These are phyloP conservation scores for Trichoderma semiorbis DNA, from an alignment of 2,329 filamentous ascomycete genomes.

Conservation along the genomic window DNA sequence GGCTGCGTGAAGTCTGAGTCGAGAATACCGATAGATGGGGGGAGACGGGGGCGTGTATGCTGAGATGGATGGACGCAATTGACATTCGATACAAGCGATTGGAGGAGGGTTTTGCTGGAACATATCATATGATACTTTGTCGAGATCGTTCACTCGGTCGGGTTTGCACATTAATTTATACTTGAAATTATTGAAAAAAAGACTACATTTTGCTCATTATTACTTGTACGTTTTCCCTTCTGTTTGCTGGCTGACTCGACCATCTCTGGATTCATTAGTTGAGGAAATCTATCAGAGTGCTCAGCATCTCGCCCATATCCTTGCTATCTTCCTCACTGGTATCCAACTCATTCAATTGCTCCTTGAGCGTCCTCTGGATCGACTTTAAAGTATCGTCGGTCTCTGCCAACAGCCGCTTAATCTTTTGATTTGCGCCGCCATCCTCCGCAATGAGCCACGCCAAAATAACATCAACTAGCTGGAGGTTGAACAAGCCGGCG, in stretches of 20 bases:
- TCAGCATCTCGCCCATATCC: conserved; percentile 55
- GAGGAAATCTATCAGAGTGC: conserved; percentile 50
- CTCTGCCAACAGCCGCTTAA: conserved; percentile 62
- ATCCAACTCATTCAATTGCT: conserved; percentile 51
- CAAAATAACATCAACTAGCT: conserved; percentile 78
- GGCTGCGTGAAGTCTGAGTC: conserved; percentile 19
- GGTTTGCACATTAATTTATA: conserved; percentile 7
- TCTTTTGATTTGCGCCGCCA: conserved; percentile 63
- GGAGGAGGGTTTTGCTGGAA: not conserved
- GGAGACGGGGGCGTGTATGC: not conserved
- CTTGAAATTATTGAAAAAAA: not conserved
- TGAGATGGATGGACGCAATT: not conserved
- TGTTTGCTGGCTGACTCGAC: not conserved
- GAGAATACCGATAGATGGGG: not conserved
- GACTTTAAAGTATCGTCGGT: conserved; percentile 62
- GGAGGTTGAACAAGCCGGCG: conserved; percentile 77
- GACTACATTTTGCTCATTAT: conserved; percentile 3
- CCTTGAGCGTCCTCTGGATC: conserved; percentile 65
- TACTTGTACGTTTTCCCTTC: not conserved
- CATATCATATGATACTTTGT: not conserved
- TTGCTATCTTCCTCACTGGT: conserved; percentile 57
- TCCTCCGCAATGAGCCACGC: conserved; percentile 94
- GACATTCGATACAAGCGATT: conserved; percentile 1
- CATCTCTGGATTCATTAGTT: conserved; percentile 20
- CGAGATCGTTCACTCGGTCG: not conserved